Evolutionary conservation across 768 basidiomycete species (phyloP).

Genomic region (Cantharellus cinnabarinus): DNA sequence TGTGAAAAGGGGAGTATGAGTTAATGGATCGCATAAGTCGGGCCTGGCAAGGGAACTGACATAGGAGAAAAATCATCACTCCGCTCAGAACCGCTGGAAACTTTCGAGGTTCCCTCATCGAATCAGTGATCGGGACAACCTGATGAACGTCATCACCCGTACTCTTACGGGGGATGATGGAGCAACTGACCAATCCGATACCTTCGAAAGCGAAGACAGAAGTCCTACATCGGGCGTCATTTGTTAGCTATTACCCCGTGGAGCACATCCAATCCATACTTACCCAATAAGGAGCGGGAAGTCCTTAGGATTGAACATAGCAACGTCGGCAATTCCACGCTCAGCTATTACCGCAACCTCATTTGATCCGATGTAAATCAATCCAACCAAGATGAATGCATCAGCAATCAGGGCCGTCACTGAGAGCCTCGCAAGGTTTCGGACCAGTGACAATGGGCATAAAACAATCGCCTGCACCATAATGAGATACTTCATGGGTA

Average conservation of each 20-base stretch:
- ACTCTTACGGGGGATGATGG: not conserved
- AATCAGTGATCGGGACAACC: slow-evolving; percentile 90
- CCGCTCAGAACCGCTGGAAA: slow-evolving; percentile 76
- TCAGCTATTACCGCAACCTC: slow-evolving; percentile 50
- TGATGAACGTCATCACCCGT: slow-evolving; percentile 11
- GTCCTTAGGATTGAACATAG: slow-evolving; percentile 71
- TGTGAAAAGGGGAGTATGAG: slow-evolving; percentile 2
- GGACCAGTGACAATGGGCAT: slow-evolving; percentile 70
- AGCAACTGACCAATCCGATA: slow-evolving; percentile 54
- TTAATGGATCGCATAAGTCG: not conserved
- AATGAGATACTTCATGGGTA: slow-evolving; percentile 61
- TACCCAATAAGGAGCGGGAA: slow-evolving; percentile 87
- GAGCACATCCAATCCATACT: slow-evolving; percentile 11
- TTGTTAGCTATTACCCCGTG: not conserved
- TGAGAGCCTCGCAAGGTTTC: slow-evolving; percentile 88
- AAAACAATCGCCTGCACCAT: slow-evolving; percentile 67
- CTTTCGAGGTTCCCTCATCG: slow-evolving; percentile 87
- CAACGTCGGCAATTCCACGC: slow-evolving; percentile 56
- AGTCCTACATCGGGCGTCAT: slow-evolving; percentile 31
- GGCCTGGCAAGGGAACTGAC: slow-evolving; percentile 20
- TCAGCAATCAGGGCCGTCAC: slow-evolving; percentile 85
- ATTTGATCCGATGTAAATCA: slow-evolving; percentile 72
- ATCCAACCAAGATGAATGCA: slow-evolving; percentile 78
- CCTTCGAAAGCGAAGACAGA: slow-evolving; percentile 98
- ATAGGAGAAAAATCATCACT: slow-evolving; percentile 72